Conservation (phyloP, 345 rosid genomes). For the Salix viminalis region DNA sequence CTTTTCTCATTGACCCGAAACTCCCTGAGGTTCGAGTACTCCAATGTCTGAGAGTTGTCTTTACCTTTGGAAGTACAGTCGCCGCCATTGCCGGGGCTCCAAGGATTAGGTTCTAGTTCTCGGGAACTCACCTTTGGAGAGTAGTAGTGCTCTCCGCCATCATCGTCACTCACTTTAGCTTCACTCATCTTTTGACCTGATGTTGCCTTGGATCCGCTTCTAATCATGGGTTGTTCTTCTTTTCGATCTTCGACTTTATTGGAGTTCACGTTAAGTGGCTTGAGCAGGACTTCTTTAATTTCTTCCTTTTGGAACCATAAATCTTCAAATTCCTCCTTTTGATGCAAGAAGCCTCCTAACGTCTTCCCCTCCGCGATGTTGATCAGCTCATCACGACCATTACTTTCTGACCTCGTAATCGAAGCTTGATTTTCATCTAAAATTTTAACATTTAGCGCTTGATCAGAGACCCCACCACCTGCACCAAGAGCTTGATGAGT, state of each 20-base stretch:
- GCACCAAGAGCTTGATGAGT: slow-evolving; percentile 9
- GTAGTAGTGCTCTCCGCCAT: slow-evolving; percentile 8
- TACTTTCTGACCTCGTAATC: slow-evolving; percentile 1
- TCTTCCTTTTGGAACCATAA: slow-evolving; percentile 27
- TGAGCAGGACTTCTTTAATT: slow-evolving; percentile 36
- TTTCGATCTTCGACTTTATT: slow-evolving; percentile 39
- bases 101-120: slow-evolving; percentile 18
- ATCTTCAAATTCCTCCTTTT: slow-evolving; percentile 27
- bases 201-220: slow-evolving; percentile 49
- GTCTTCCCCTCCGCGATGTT: slow-evolving; percentile 22
- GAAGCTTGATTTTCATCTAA: neutral
- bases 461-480: neutral
- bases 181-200: slow-evolving; percentile 11
- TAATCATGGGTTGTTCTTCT: slow-evolving; percentile 20
- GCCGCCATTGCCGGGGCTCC: slow-evolving; percentile 12
- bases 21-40: slow-evolving; percentile 35
- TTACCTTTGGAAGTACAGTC: slow-evolving; percentile 4
- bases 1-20: slow-evolving; percentile 79
- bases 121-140: slow-evolving; percentile 24
- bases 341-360: slow-evolving; percentile 36
- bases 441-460: neutral
- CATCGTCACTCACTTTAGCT: slow-evolving; percentile 10
- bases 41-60: slow-evolving; percentile 7
- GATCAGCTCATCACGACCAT: slow-evolving; percentile 3
- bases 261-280: slow-evolving; percentile 35